These are phyloP conservation scores for Neckera pumila DNA, from an alignment of 225 moss, liverwort and hornwort species.

Conservation along the genomic window DNA sequence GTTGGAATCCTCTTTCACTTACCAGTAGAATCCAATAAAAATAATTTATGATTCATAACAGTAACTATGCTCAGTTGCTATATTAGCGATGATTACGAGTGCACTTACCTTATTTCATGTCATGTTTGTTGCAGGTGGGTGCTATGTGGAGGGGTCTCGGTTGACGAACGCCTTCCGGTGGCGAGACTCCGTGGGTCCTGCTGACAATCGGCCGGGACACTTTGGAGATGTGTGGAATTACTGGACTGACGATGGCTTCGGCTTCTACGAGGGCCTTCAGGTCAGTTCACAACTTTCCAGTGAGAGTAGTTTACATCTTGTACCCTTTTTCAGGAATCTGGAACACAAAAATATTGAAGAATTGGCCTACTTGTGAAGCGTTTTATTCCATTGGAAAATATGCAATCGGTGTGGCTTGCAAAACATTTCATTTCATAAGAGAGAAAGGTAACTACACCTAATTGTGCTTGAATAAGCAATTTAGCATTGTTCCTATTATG, in stretches of 20 bases:
- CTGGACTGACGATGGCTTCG: slow-evolving; percentile 95
- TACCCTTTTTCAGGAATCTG: background rate
- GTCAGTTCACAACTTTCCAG: background rate
- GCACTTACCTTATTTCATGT: background rate
- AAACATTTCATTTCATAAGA: background rate
- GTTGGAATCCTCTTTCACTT: background rate
- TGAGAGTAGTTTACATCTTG: background rate
- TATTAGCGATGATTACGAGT: no score
- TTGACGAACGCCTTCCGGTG: slow-evolving; percentile 83
- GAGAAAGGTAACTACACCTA: background rate
- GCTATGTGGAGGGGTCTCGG: slow-evolving; percentile 75
- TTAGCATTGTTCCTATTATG: background rate
- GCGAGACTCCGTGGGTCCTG: slow-evolving; percentile 81
- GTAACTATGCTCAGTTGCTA: background rate
- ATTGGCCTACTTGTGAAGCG: background rate
- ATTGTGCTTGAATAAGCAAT: background rate
- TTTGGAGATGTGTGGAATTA: slow-evolving; percentile 90
- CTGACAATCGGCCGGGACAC: slow-evolving; percentile 81
- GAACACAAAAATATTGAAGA: background rate
- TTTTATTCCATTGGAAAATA: background rate
- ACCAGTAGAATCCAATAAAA: background rate
- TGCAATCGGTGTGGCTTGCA: background rate
- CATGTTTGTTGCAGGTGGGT: slow-evolving; percentile 49
- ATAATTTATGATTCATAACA: background rate
- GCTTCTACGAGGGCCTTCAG: slow-evolving; percentile 82